A percentile compares a stretch with the other conserved stretches of the same genome.
phyloP scores from a whole-genome alignment of 768 basidiomycete species.

The Boletellus sp. region DNA sequence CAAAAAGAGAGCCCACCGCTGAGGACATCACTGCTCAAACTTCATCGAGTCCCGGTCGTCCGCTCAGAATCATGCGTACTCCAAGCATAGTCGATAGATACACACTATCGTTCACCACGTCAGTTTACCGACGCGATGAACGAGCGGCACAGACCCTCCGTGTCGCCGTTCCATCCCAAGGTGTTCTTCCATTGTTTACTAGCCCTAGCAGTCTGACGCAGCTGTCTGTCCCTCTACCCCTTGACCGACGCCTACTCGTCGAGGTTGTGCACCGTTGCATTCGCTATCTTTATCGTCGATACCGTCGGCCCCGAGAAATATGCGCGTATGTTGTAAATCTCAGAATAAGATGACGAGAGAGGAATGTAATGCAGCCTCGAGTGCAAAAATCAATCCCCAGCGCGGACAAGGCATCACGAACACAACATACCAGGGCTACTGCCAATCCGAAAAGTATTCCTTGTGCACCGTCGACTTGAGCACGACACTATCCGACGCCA shows the following conservation, averaged over 20 bases:
- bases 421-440: constrained; percentile 73
- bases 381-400: neutral
- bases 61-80: constrained; percentile 81
- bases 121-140: neutral
- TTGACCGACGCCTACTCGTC: constrained; percentile 31
- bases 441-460: constrained; percentile 89
- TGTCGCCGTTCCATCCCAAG: constrained; percentile 78
- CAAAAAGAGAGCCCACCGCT: neutral
- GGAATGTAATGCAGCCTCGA: constrained; percentile 93
- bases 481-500: constrained; percentile 85
- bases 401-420: neutral
- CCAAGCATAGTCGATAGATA: constrained; percentile 81
- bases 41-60: constrained; percentile 80
- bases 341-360: constrained; percentile 77
- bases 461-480: constrained; percentile 89
- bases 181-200: constrained; percentile 93
- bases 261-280: constrained; percentile 40
- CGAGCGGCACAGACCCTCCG: constrained; percentile 68
- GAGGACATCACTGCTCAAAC: constrained; percentile 23
- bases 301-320: constrained; percentile 87
- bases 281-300: constrained; percentile 51
- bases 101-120: constrained; percentile 49
- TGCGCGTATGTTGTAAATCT: constrained; percentile 91
- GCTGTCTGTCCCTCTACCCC: constrained; percentile 63
- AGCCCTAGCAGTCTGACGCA: constrained; percentile 81